These are phyloP conservation scores for Podochytrium sp. DNA, from an alignment of 192 early-diverging fungal species.

Conservation along the genomic window DNA sequence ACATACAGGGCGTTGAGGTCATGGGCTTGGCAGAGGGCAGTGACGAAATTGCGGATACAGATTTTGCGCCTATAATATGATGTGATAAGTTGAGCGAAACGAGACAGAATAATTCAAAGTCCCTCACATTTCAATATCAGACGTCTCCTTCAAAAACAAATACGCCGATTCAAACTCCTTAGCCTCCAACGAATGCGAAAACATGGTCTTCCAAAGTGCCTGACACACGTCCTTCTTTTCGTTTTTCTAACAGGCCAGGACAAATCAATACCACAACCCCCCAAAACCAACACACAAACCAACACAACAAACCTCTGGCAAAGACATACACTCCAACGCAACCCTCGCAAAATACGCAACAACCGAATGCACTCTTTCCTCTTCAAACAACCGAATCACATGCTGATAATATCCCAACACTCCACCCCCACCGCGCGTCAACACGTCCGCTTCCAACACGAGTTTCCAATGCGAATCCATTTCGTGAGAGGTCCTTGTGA, in stretches of 20 bases:
- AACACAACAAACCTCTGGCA: slow-evolving; percentile 19
- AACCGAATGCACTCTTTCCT: slow-evolving; percentile 13
- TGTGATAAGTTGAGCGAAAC: not conserved
- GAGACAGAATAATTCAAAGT: slow-evolving; percentile 1
- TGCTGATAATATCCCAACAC: slow-evolving; percentile 37
- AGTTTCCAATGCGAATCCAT: slow-evolving; percentile 15
- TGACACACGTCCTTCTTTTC: slow-evolving; percentile 20
- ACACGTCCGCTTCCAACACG: slow-evolving; percentile 28
- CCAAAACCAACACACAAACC: not conserved
- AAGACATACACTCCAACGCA: slow-evolving; percentile 28
- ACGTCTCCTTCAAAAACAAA: slow-evolving; percentile 19
- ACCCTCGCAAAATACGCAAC: slow-evolving; percentile 33
- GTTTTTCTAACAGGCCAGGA: not conserved
- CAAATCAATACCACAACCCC: not conserved
- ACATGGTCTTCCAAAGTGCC: slow-evolving; percentile 32
- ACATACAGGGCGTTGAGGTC: slow-evolving; percentile 35
- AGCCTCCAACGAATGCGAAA: slow-evolving; percentile 26
- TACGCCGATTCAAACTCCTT: slow-evolving; percentile 35
- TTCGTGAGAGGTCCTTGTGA: not conserved
- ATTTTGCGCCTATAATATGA: slow-evolving; percentile 21
- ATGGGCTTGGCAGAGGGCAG: slow-evolving; percentile 29
- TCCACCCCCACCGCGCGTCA: slow-evolving; percentile 29
- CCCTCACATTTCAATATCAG: slow-evolving; percentile 38
- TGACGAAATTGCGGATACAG: slow-evolving; percentile 35
- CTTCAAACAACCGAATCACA: slow-evolving; percentile 37